Evolutionary conservation across 139 green algal species (phyloP), one percentile per base, ranked within the genome.

Genomic region (Coelastrella sp.): DNA sequence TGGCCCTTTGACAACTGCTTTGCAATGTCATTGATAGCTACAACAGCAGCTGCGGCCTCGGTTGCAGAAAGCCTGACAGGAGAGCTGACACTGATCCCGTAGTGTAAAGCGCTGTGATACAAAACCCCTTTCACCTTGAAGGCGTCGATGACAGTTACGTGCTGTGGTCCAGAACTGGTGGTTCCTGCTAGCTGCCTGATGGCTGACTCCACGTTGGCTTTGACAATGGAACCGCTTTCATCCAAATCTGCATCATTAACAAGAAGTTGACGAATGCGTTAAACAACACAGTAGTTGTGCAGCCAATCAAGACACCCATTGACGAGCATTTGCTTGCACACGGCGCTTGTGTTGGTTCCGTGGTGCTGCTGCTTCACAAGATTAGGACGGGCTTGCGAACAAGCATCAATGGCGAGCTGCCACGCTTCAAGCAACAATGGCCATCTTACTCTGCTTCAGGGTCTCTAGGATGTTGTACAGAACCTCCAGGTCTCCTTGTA

Each of bases 381-480:
- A 47, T 2, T 47, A 47, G 32, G 32, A 47, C 32, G 32, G 32
- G 32, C 32, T 47, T 47, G 32, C 1, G 32, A 47, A 13, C 61
- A 71, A 71, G 61, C 10, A 19, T 71, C 0, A 71, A 71, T 71
- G 61, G 61, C 61, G 61, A 19, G 61, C 61, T 19, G 61, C 61
- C 61, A 71, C 61, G 61, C 61, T 71, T 71, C 32, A 47, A 47
- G 32, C 32, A 47, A 1, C 32, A 47, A 47, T 71, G 8, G 61
- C 61, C 11, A 19, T 71, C 90, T 84, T 57, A 92, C 92, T 78
- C 56, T 83, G 64, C 57, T 91, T 90, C 0, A 95, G 76, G 58
- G 92, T 88, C 4, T 94, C 89, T 17, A 95, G 66, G 13, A 95
- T 66, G 22, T 47, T 66, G 59, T 91, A 79, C 73, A 95, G 56